Conservation (phyloP, 2,329 filamentous ascomycete genomes). For the Fusarium gaditjirri region DNA sequence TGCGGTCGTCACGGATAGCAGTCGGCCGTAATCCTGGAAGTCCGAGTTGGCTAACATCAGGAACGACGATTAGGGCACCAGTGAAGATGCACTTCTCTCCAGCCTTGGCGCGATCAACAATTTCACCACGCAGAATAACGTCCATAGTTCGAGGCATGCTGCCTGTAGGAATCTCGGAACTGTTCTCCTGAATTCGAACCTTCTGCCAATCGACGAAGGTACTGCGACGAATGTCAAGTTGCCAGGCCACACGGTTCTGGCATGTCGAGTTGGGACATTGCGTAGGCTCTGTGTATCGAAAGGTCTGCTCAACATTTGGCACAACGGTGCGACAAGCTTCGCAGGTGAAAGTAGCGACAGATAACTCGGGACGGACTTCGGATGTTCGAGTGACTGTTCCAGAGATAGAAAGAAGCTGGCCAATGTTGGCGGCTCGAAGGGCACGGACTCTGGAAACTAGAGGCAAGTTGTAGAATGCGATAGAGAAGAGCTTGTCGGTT, state of each 20-base stretch:
- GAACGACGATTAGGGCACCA: slow-evolving; percentile 93
- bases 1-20: slow-evolving; percentile 83
- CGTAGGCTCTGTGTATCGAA: slow-evolving; percentile 95
- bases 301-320: slow-evolving; percentile 94
- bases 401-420: slow-evolving; percentile 92
- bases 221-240: slow-evolving; percentile 94
- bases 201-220: slow-evolving; percentile 99
- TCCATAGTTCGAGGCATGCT: slow-evolving; percentile 99
- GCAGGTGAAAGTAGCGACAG: slow-evolving; percentile 91
- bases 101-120: slow-evolving; percentile 96
- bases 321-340: slow-evolving; percentile 86
- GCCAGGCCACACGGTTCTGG: slow-evolving; percentile 91
- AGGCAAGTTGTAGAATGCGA: slow-evolving; percentile 93
- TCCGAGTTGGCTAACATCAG: slow-evolving; percentile 93
- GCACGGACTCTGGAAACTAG: slow-evolving; percentile 87
- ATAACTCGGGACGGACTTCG: slow-evolving; percentile 93
- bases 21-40: slow-evolving; percentile 87
- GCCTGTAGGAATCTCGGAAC: slow-evolving; percentile 95
- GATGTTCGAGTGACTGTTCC: slow-evolving; percentile 97
- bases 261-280: slow-evolving; percentile 92
- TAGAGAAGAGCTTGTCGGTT: slow-evolving; percentile 93
- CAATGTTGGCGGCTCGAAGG: slow-evolving; percentile 88
- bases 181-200: slow-evolving; percentile 97
- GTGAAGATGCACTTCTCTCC: slow-evolving; percentile 99
- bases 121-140: slow-evolving; percentile 94